Evolutionary conservation across 73 alveolate species (phyloP).

Genomic region (Paramecium pentaurelia): DNA sequence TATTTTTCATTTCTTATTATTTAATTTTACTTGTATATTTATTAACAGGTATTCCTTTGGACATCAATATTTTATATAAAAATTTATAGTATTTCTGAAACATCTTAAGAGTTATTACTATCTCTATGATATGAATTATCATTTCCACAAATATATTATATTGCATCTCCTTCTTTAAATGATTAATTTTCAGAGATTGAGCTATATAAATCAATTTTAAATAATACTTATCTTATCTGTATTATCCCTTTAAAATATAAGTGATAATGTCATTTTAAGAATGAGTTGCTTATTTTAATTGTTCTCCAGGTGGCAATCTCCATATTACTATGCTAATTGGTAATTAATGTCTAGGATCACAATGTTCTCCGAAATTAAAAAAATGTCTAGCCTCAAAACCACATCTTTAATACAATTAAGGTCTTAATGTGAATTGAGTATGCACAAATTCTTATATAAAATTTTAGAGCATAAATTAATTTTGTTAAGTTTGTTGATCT

Average conservation of each 20-base stretch:
- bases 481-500: not conserved
- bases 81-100: not conserved
- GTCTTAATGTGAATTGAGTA: not conserved
- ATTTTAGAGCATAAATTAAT: not conserved
- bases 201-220: not conserved
- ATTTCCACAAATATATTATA: not conserved
- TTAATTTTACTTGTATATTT: not conserved
- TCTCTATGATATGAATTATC: not conserved
- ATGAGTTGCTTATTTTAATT: conserved; percentile 1
- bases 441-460: not conserved
- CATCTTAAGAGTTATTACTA: not conserved
- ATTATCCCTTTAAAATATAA: not conserved
- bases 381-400: not conserved
- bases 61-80: not conserved
- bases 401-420: not conserved
- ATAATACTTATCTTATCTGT: conserved; percentile 25
- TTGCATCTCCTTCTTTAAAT: not conserved
- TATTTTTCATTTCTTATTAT: not conserved
- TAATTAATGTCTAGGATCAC: conserved; percentile 32
- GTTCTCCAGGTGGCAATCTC: conserved; percentile 14
- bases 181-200: not conserved
- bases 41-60: not conserved
- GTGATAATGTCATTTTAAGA: not conserved
- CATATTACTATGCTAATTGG: conserved; percentile 7
- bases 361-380: conserved; percentile 6